These are phyloP conservation scores for Ophiostoma sp. DNA, from an alignment of 2,329 filamentous ascomycete genomes.

Conservation along the genomic window DNA sequence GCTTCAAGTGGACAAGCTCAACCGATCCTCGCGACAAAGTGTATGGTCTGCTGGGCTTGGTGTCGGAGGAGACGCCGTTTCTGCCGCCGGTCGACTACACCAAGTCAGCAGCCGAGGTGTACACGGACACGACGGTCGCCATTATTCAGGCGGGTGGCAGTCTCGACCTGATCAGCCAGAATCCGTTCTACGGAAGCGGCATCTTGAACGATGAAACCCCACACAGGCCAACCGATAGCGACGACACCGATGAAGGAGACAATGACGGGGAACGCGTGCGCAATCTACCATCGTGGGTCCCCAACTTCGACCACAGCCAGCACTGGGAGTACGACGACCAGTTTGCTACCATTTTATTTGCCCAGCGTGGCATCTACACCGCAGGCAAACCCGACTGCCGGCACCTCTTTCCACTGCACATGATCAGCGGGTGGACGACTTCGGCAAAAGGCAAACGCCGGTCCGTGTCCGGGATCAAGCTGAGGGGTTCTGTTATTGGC, in stretches of 20 bases:
- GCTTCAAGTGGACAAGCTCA: conserved; percentile 3
- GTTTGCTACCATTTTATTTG: conserved; percentile 21
- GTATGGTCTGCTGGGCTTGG: conserved; percentile 23
- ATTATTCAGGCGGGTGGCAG: conserved; percentile 20
- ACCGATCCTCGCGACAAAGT: conserved; percentile 25
- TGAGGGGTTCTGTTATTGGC: background rate
- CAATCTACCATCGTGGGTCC: conserved; percentile 21
- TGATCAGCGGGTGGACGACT: background rate
- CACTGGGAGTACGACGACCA: conserved; percentile 19
- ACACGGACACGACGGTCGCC: conserved; percentile 18
- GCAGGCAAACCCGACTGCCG: conserved; percentile 17
- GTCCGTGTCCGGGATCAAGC: background rate
- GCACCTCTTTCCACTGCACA: background rate
- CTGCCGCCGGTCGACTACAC: conserved; percentile 20
- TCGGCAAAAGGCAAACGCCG: background rate
- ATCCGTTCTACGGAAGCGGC: conserved; percentile 13
- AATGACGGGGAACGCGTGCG: conserved; percentile 5
- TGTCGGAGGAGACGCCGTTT: conserved; percentile 11
- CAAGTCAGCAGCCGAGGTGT: conserved; percentile 15
- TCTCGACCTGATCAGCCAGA: conserved; percentile 22
- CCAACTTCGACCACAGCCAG: conserved; percentile 22
- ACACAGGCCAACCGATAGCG: background rate
- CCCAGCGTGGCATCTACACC: conserved; percentile 22
- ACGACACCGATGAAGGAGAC: background rate
- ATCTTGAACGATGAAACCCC: background rate